Base-by-base conservation (phyloP, 306 rosid genomes). In the Macrotyloma uniflorum region DNA sequence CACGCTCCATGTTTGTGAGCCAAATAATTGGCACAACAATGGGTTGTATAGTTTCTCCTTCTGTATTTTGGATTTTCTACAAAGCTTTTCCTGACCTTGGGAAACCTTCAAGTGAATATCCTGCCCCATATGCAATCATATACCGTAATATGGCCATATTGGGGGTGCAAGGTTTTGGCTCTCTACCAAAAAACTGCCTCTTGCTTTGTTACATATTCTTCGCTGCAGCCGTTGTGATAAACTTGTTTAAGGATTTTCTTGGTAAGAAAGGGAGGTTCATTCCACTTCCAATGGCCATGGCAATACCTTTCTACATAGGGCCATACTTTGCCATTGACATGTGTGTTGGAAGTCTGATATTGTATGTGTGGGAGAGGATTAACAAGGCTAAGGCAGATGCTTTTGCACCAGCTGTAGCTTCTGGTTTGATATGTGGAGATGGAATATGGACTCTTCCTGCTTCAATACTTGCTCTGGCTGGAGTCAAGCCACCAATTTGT, bases 341-440 rank as follows among this genome's bases (percentile, higher is more conserved):
- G 90, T 84, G 85, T 67, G 78, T 87, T 71, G 90, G 90, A 82
- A 87, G 90, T 74, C 2, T 87, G 53, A 72, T 87, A 50, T 72
- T 87, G 22, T 84, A 70, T 43, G 73, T 84, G 23, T 84, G 90
- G 88, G 83, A 82, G 16, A 84, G 70, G 70, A 11, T 79, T 38
- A 76, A 79, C 79, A 79, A 82, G 75, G 75, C 79, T 11, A 82
- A 87, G 63, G 90, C 88, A 24, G 88, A 87, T 75, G 86, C 88
- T 42, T 84, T 75, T 61, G 90, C 76, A 54, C 83, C 86, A 19
- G 86, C 86, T 53, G 88, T 87, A 5, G 90, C 90, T 79, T 87
- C 85, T 84, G 86, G 90, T 82, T 84, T 87, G 86, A 87, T 87
- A 70, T 84, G 88, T 76, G 90, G 90, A 0, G 88, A 87, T 79